These are phyloP conservation scores for Pistacia integerrima DNA, from an alignment of 345 rosid species.

Conservation along the genomic window DNA sequence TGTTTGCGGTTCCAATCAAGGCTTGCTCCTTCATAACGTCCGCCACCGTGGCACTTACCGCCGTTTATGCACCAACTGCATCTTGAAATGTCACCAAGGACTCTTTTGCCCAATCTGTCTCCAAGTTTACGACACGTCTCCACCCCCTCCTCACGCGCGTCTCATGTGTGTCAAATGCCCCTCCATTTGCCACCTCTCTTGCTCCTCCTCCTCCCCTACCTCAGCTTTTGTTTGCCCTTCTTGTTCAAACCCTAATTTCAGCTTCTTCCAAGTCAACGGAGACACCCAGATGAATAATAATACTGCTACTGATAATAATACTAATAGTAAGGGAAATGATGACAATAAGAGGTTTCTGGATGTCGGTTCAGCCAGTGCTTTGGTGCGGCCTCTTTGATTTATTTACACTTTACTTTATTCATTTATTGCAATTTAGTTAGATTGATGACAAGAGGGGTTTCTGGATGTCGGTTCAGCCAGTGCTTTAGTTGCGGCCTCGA, in stretches of 20 bases:
- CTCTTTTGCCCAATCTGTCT: conserved; percentile 43
- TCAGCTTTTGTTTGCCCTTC: conserved; percentile 33
- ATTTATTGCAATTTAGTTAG: too few relatives aligned
- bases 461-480: conserved; percentile 27
- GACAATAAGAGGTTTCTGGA: conserved; percentile 5
- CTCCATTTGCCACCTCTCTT: conserved; percentile 34
- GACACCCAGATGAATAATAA: too few relatives aligned
- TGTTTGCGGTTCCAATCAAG: conserved; percentile 14
- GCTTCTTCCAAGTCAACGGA: conserved; percentile 15
- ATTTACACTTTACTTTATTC: too few relatives aligned
- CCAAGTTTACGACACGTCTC: conserved; percentile 23
- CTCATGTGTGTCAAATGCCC: conserved; percentile 36
- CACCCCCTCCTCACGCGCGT: conserved; percentile 14
- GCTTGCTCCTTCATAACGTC: conserved; percentile 34
- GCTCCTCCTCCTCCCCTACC: conserved; percentile 20
- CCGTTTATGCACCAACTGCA: conserved; percentile 38
- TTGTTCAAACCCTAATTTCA: conserved; percentile 32
- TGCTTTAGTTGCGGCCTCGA: conserved; percentile 40
- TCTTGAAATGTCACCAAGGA: conserved; percentile 30
- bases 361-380: conserved; percentile 32
- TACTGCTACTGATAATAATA: neutral
- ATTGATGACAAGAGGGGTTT: neutral
- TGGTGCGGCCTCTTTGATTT: conserved; percentile 39
- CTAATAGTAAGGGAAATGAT: neutral
- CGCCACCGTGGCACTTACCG: conserved; percentile 33